Evolutionary conservation across 139 green algal genomes (phyloP).

Genomic region (Chlamydomonas applanata): DNA sequence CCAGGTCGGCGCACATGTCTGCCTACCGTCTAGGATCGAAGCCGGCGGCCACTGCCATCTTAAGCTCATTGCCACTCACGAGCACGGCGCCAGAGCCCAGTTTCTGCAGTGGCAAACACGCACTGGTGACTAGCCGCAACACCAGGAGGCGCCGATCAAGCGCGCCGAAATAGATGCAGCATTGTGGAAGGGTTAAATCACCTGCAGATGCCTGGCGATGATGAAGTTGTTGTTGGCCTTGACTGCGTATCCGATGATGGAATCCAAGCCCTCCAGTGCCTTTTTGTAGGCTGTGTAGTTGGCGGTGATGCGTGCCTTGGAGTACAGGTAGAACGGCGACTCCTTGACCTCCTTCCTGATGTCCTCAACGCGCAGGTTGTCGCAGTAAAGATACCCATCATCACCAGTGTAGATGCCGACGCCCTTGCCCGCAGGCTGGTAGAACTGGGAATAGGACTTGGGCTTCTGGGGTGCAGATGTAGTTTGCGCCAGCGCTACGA

Average conservation of each 20-base stretch:
- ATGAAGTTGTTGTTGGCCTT: slow-evolving; percentile 98
- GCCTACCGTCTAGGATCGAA: slow-evolving; percentile 85
- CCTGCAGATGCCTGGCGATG: slow-evolving; percentile 81
- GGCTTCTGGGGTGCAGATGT: slow-evolving; percentile 1
- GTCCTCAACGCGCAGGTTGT: slow-evolving; percentile 76
- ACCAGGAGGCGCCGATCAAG: too few relatives aligned
- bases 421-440: slow-evolving; percentile 52
- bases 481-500: neutral
- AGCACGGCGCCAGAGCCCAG: slow-evolving; percentile 83
- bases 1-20: too few relatives aligned
- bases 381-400: slow-evolving; percentile 92
- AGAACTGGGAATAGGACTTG: slow-evolving; percentile 6
- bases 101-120: neutral
- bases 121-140: too few relatives aligned
- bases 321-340: slow-evolving; percentile 94
- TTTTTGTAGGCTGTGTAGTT: slow-evolving; percentile 86
- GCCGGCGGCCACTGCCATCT: slow-evolving; percentile 78
- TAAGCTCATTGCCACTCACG: slow-evolving; percentile 94
- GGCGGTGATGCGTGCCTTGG: slow-evolving; percentile 53
- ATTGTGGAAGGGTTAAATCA: too few relatives aligned
- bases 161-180: too few relatives aligned
- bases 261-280: slow-evolving; percentile 82
- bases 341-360: slow-evolving; percentile 44
- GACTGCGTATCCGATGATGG: slow-evolving; percentile 94
- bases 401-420: slow-evolving; percentile 82